phyloP scores from a whole-genome alignment of 495 filamentous ascomycete genomes.

The Physcia stellaris region DNA sequence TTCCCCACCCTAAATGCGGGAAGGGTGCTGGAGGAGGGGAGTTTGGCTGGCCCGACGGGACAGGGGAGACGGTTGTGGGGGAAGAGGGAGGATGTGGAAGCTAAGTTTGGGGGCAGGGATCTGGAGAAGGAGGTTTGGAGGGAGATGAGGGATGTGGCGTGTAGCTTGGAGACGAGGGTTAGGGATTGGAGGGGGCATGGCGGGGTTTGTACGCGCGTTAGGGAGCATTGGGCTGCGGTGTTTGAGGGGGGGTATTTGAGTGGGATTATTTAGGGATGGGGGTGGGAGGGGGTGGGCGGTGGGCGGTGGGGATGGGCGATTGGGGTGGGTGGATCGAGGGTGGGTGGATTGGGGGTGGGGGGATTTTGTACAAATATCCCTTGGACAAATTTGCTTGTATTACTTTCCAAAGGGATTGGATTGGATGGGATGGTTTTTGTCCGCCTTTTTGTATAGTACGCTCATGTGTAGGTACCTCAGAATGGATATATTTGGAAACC shows the following conservation, averaged over 20 bases:
- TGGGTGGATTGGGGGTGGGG: too few species aligned
- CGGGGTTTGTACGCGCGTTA: constrained; percentile 4
- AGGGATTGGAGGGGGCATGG: constrained; percentile 5
- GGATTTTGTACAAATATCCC: too few species aligned
- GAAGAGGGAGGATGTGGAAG: constrained; percentile 24
- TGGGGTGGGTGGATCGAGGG: too few species aligned
- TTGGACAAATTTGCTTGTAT: too few species aligned
- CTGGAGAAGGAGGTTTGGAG: constrained; percentile 25
- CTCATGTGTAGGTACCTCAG: too few species aligned
- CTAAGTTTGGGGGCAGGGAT: constrained; percentile 20
- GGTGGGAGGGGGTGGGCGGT: constrained; percentile 33
- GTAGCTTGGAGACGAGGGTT: constrained; percentile 6
- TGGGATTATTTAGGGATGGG: too few species aligned
- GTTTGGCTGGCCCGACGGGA: constrained; percentile 13
- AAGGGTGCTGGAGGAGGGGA: constrained; percentile 8
- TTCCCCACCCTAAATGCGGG: constrained; percentile 23
- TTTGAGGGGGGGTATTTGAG: neutral
- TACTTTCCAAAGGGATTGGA: too few species aligned
- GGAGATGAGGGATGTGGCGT: constrained; percentile 17
- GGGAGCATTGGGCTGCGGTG: neutral
- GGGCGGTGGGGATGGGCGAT: too few species aligned
- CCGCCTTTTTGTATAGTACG: too few species aligned
- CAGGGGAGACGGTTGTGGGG: constrained; percentile 30
- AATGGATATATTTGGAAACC: too few species aligned
- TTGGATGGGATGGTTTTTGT: too few species aligned